phyloP scores from a whole-genome alignment of 371 early-diverging fungal genomes.

The Syncephalastrum racemosum region DNA sequence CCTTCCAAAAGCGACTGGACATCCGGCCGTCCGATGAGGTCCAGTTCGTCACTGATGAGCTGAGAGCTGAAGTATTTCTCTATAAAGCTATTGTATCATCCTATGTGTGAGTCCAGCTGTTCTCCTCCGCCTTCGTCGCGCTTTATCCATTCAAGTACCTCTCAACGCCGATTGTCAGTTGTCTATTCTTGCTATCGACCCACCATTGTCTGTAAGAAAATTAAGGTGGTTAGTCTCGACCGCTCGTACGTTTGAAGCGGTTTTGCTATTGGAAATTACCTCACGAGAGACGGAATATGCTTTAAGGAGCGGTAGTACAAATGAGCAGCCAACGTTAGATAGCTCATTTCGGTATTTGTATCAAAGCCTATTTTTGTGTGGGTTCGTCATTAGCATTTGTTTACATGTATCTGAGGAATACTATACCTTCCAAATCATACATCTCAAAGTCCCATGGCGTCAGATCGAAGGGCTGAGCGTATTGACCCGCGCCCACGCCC shows the following conservation, averaged over 20 bases:
- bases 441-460: slow-evolving; percentile 68
- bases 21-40: slow-evolving; percentile 48
- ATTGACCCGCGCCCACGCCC: slow-evolving; percentile 54
- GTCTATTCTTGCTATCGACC: slow-evolving; percentile 80
- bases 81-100: slow-evolving; percentile 54
- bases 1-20: slow-evolving; percentile 47
- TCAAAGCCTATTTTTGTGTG: slow-evolving; percentile 48
- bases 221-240: too few relatives aligned
- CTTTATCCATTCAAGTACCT: slow-evolving; percentile 29
- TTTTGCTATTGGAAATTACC: slow-evolving; percentile 30
- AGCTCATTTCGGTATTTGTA: slow-evolving; percentile 51
- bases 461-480: slow-evolving; percentile 63
- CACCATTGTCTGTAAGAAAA: slow-evolving; percentile 63
- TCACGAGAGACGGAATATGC: slow-evolving; percentile 71
- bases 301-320: slow-evolving; percentile 68
- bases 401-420: neutral
- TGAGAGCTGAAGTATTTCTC: slow-evolving; percentile 69
- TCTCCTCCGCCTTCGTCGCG: neutral
- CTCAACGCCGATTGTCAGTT: slow-evolving; percentile 73
- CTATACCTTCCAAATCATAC: slow-evolving; percentile 62
- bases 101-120: too few relatives aligned
- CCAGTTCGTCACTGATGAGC: slow-evolving; percentile 69
- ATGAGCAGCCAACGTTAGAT: slow-evolving; percentile 71
- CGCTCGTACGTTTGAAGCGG: neutral
- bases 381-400: neutral